Evolutionary conservation across 805 yeast species (phyloP).

Genomic region (Lipomyces yamanashiensis): DNA sequence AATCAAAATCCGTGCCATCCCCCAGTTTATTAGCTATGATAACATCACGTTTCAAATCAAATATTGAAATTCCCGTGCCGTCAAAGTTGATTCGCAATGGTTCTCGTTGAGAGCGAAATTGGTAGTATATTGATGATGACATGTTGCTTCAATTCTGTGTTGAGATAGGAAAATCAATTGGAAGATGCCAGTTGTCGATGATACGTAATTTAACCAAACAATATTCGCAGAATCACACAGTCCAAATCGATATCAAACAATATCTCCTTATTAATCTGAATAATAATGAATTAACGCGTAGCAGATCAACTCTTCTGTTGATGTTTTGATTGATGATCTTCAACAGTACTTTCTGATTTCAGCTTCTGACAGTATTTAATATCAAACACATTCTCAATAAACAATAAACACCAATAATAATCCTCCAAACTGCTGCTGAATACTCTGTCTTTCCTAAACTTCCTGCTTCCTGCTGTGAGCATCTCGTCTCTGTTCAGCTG

Average conservation of each 20-base stretch:
- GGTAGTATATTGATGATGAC: slow-evolving; percentile 88
- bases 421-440: too few relatives aligned
- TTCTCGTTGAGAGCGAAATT: slow-evolving; percentile 80
- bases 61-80: slow-evolving; percentile 95
- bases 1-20: slow-evolving; percentile 81
- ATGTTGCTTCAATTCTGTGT: slow-evolving; percentile 51
- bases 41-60: slow-evolving; percentile 91
- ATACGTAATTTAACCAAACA: too few relatives aligned
- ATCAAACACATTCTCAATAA: not conserved
- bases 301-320: too few relatives aligned
- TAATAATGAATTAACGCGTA: too few relatives aligned
- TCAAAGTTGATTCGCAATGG: slow-evolving; percentile 83
- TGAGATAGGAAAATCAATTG: too few relatives aligned
- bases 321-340: too few relatives aligned
- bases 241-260: too few relatives aligned
- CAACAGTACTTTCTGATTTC: not conserved
- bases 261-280: too few relatives aligned
- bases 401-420: not conserved
- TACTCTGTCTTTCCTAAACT: too few relatives aligned
- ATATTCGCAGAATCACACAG: too few relatives aligned
- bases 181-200: too few relatives aligned
- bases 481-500: not conserved
- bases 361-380: not conserved
- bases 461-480: too few relatives aligned
- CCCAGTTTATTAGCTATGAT: slow-evolving; percentile 79